Percentiles rank a stretch among this genome's conserved stretches.
Evolutionary conservation across 805 yeast genomes (phyloP).

Genomic region (Zygoascus bituminiphila): DNA sequence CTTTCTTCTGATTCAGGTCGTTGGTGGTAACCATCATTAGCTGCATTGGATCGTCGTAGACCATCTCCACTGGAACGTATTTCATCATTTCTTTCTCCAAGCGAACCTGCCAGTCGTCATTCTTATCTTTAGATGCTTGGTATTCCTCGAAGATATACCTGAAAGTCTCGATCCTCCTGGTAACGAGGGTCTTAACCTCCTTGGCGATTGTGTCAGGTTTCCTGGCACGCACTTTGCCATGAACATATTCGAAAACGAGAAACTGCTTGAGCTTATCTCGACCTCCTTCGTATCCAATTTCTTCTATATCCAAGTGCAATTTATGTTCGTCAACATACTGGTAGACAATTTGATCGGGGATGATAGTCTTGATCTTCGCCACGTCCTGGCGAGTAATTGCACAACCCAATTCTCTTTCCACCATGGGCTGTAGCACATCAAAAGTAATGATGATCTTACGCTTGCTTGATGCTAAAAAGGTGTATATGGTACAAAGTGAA

Average conservation of each 20-base stretch:
- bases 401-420: slow-evolving; percentile 39
- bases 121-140: slow-evolving; percentile 27
- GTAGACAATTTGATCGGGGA: slow-evolving; percentile 63
- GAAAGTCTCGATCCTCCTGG: slow-evolving; percentile 49
- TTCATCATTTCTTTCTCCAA: slow-evolving; percentile 32
- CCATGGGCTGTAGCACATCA: slow-evolving; percentile 44
- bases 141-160: slow-evolving; percentile 32
- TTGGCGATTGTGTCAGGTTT: slow-evolving; percentile 2
- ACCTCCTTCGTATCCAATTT: slow-evolving; percentile 1
- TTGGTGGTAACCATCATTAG: slow-evolving; percentile 37
- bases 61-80: slow-evolving; percentile 42
- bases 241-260: slow-evolving; percentile 68
- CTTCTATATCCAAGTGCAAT: slow-evolving; percentile 24
- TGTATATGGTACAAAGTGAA: slow-evolving; percentile 40
- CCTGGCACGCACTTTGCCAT: slow-evolving; percentile 24
- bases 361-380: slow-evolving; percentile 50
- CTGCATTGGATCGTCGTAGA: slow-evolving; percentile 54
- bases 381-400: slow-evolving; percentile 40
- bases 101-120: background rate
- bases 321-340: slow-evolving; percentile 78
- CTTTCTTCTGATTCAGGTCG: slow-evolving; percentile 15
- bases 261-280: slow-evolving; percentile 35
- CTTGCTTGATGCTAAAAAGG: slow-evolving; percentile 48
- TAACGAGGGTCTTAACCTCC: slow-evolving; percentile 48
- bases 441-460: slow-evolving; percentile 54